phyloP scores from a whole-genome alignment of 2,329 filamentous ascomycete species.

The Fusarium vanettenii region DNA sequence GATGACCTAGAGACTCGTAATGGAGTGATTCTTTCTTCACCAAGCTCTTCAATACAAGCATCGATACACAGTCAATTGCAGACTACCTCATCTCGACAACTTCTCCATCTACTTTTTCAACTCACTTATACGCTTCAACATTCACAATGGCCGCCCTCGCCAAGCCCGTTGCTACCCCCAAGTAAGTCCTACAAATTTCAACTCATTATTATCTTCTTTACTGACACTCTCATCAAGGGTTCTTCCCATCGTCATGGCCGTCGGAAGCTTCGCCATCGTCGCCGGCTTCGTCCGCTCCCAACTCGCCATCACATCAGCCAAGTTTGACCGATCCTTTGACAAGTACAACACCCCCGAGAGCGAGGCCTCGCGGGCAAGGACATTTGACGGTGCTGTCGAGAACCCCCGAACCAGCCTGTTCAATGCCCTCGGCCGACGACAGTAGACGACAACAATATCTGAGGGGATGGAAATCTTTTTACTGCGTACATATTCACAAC shows the following conservation, averaged over 20 bases:
- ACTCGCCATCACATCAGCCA: constrained; percentile 47
- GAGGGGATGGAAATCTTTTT: not conserved
- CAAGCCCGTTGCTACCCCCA: constrained; percentile 29
- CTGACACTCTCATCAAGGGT: constrained; percentile 18
- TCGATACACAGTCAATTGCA: constrained; percentile 8
- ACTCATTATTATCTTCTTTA: not conserved
- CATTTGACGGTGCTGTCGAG: constrained; percentile 47
- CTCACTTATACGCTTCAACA: constrained; percentile 18
- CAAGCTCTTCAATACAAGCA: constrained; percentile 9
- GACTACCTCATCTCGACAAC: not conserved
- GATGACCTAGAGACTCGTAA: not conserved
- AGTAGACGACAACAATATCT: constrained; percentile 16
- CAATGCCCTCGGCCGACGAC: constrained; percentile 50
- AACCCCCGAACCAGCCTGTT: constrained; percentile 51
- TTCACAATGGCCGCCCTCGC: constrained; percentile 33
- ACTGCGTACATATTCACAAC: constrained; percentile 20
- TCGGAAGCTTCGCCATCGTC: constrained; percentile 40
- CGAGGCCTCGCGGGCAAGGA: constrained; percentile 47
- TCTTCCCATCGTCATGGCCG: constrained; percentile 33
- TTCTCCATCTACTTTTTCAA: not conserved
- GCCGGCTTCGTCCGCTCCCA: constrained; percentile 49
- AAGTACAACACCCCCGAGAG: constrained; percentile 53
- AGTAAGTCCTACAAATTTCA: constrained; percentile 10
- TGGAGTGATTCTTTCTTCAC: constrained; percentile 25
- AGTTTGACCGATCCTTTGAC: constrained; percentile 53